phyloP scores from a whole-genome alignment of 2,329 filamentous ascomycete species.

The Scolecobasidium constrictum region DNA sequence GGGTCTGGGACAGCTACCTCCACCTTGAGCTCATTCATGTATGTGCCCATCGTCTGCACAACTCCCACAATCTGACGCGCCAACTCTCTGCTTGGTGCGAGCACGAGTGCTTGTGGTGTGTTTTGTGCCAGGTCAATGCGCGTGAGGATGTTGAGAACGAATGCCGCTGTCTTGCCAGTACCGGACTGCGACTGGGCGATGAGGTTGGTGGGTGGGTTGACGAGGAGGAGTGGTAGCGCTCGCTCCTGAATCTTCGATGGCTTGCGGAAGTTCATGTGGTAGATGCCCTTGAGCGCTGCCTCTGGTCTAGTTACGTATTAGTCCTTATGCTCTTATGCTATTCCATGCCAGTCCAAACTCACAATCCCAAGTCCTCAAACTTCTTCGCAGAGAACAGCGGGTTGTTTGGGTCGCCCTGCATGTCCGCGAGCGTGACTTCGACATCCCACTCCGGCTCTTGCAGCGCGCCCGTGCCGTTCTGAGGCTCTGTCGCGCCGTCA shows the following conservation, averaged over 20 bases:
- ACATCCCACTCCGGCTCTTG: conserved; percentile 76
- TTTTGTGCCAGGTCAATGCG: conserved; percentile 65
- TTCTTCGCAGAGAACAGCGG: conserved; percentile 75
- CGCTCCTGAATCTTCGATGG: conserved; percentile 97
- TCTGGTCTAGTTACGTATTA: conserved; percentile 33
- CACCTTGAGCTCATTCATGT: conserved; percentile 64
- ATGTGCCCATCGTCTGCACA: conserved; percentile 71
- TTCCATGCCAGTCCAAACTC: too few relatives aligned
- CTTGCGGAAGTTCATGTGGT: conserved; percentile 78
- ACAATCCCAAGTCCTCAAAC: conserved; percentile 83
- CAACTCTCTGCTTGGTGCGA: conserved; percentile 88
- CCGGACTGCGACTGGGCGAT: conserved; percentile 99
- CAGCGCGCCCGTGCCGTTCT: conserved; percentile 32
- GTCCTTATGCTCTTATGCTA: conserved; percentile 14
- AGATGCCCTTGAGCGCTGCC: conserved; percentile 65
- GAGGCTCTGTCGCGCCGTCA: conserved; percentile 36
- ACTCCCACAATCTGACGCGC: conserved; percentile 90
- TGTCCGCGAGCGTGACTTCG: conserved; percentile 81
- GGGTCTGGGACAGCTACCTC: conserved; percentile 75
- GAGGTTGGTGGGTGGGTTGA: conserved; percentile 82
- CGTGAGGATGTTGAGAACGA: conserved; percentile 82
- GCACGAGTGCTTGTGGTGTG: conserved; percentile 72
- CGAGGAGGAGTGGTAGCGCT: conserved; percentile 78
- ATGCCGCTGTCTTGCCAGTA: conserved; percentile 95
- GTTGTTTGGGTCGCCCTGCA: conserved; percentile 76